Evolutionary conservation across 139 green algal species (phyloP).

Genomic region (Pleodorina starrii): DNA sequence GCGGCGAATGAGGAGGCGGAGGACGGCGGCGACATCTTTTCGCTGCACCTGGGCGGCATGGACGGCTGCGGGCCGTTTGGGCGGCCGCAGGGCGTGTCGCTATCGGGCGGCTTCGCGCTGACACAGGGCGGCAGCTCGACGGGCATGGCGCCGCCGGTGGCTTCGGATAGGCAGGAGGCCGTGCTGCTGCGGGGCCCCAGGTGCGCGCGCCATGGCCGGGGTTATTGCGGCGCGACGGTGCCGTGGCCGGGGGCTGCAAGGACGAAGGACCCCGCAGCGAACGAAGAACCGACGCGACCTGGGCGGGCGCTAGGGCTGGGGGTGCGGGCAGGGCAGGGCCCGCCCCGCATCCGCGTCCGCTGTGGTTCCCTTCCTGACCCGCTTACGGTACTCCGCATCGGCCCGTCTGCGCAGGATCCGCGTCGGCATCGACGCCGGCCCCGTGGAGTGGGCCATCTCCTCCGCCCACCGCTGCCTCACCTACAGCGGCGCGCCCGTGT

Average conservation of each 20-base stretch:
- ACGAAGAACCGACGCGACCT: no score
- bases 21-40: slow-evolving; percentile 44
- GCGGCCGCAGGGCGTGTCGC: neutral
- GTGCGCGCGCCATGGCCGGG: no score
- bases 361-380: no score
- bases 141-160: neutral
- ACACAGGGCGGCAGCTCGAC: neutral
- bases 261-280: no score
- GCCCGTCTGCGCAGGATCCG: slow-evolving; percentile 30
- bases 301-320: no score
- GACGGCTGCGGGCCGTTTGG: slow-evolving; percentile 2
- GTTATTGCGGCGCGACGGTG: no score
- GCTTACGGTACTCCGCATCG: no score
- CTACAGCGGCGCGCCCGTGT: neutral
- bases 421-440: slow-evolving; percentile 22
- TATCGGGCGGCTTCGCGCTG: neutral
- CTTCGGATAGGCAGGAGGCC: neutral
- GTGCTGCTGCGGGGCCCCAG: slow-evolving; percentile 1
- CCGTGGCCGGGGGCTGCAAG: no score
- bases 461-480: neutral
- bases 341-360: no score
- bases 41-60: slow-evolving; percentile 25
- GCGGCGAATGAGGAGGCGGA: neutral
- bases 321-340: no score
- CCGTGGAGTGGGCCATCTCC: slow-evolving; percentile 33